These are phyloP conservation scores for Xylariaceae sp. DNA, from an alignment of 2,329 filamentous ascomycete species.

Conservation along the genomic window DNA sequence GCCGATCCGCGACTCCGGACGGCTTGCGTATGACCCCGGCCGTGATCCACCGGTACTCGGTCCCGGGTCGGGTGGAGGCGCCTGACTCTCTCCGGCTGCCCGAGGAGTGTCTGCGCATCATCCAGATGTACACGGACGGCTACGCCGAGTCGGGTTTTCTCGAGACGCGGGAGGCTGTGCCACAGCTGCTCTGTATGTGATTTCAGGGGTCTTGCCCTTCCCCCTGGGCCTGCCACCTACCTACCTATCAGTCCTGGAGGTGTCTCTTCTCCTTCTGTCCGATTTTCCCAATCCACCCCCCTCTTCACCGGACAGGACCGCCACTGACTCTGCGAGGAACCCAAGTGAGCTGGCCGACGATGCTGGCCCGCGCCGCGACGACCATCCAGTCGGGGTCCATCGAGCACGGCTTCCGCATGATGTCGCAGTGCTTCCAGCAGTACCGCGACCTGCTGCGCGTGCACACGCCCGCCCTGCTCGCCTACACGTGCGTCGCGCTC, in stretches of 20 bases:
- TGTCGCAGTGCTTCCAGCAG: conserved; percentile 10
- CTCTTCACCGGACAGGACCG: too few relatives aligned
- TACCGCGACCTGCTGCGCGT: conserved; percentile 9
- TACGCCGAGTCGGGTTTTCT: not conserved
- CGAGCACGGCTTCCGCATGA: conserved; percentile 11
- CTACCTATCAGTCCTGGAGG: too few relatives aligned
- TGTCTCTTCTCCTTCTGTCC: too few relatives aligned
- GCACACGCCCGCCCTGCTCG: conserved; percentile 12
- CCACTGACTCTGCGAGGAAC: not conserved
- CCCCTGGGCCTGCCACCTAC: too few relatives aligned
- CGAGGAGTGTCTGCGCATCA: conserved; percentile 15
- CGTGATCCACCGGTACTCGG: not conserved
- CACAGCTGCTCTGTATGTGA: too few relatives aligned
- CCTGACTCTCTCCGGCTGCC: conserved; percentile 12
- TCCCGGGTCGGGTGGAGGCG: conserved; percentile 7
- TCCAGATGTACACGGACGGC: conserved; percentile 5
- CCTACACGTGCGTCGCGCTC: conserved; percentile 11
- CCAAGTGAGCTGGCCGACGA: not conserved
- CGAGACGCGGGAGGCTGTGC: too few relatives aligned
- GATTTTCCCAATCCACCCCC: too few relatives aligned
- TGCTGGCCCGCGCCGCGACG: conserved; percentile 6
- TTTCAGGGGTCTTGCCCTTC: too few relatives aligned
- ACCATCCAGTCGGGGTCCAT: conserved; percentile 9
- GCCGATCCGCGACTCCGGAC: not conserved
- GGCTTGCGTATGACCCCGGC: conserved; percentile 4